These are phyloP conservation scores for Neonectria hederae DNA, from an alignment of 2,329 filamentous ascomycete genomes.

Conservation along the genomic window DNA sequence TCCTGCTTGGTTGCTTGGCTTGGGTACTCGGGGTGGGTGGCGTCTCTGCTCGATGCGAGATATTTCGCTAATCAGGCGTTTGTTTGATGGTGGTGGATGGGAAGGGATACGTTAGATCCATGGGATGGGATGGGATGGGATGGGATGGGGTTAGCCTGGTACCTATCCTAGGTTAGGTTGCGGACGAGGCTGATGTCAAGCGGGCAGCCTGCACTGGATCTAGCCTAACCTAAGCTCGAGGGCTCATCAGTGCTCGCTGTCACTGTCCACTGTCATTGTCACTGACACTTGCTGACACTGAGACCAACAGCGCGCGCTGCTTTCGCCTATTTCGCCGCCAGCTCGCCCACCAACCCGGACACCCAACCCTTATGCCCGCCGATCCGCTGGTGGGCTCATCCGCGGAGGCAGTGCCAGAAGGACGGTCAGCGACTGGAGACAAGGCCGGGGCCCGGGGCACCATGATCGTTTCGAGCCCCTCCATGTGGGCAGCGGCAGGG, in stretches of 20 bases:
- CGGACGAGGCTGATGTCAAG: conserved; percentile 27
- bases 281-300: no score
- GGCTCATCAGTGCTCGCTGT: no score
- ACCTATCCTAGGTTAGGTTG: not conserved
- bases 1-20: no score
- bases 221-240: not conserved
- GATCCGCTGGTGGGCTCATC: conserved; percentile 42
- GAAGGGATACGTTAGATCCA: no score
- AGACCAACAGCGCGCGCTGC: conserved; percentile 15
- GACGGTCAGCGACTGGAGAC: conserved; percentile 36
- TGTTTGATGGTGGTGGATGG: conserved; percentile 15
- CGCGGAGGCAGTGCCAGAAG: conserved; percentile 43
- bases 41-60: conserved; percentile 25
- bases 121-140: no score
- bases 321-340: conserved; percentile 31
- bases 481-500: conserved; percentile 34
- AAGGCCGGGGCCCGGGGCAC: conserved; percentile 33
- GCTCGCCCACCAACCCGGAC: not conserved
- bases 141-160: not conserved
- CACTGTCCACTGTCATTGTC: no score
- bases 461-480: conserved; percentile 35
- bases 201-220: not conserved
- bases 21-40: conserved; percentile 13
- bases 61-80: conserved; percentile 34
- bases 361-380: no score